Evolutionary conservation across 345 rosid species (phyloP), one percentile per base, ranked within the genome.

Genomic region (Hypericum perforatum): DNA sequence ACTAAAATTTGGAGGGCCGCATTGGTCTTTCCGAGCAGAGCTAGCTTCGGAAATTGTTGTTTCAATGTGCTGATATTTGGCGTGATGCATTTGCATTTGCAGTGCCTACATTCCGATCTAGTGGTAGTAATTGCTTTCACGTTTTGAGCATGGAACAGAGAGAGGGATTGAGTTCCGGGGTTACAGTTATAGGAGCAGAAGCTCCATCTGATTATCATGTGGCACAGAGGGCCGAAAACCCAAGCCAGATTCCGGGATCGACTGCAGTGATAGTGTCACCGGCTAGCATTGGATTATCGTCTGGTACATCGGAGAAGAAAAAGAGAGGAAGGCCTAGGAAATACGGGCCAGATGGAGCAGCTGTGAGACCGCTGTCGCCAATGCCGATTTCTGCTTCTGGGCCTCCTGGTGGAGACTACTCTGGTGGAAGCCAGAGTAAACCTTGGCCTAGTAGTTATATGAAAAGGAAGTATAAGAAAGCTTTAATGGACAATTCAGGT

Each of bases 301-400:
- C 60, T 39, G 82, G 78, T 50, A 38, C 71, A 11, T 41, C 46
- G 3, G 85, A 71, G 54, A 86, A 83, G 84, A 86, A 86, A 76
- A 83, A 76, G 84, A 83, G 95, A 43, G 95, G 91, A 37, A 77
- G 88, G 53, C 91, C 95, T 36, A 77, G 95, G 78, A 86, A 86
- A 62, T 79, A 86, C 59, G 91, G 80, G 43, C 79, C 84, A 0
- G 86, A 86, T 51, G 95, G 88, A 53, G 41, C 75, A 7, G 65
- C 69, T 8, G 54, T 63, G 0, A 53, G 72, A 70, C 62, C 86
- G 56, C 64, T 72, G 63, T 79, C 82, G 6, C 84, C 84, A 1
- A 67, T 70, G 67, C 82, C 82, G 2, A 63, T 81, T 43, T 82
- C 88, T 12, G 67, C 82, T 15, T 70, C 86, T 0, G 71, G 61